These are phyloP conservation scores for Plantago elongata DNA, from an alignment of 257 asterid species.

Conservation along the genomic window DNA sequence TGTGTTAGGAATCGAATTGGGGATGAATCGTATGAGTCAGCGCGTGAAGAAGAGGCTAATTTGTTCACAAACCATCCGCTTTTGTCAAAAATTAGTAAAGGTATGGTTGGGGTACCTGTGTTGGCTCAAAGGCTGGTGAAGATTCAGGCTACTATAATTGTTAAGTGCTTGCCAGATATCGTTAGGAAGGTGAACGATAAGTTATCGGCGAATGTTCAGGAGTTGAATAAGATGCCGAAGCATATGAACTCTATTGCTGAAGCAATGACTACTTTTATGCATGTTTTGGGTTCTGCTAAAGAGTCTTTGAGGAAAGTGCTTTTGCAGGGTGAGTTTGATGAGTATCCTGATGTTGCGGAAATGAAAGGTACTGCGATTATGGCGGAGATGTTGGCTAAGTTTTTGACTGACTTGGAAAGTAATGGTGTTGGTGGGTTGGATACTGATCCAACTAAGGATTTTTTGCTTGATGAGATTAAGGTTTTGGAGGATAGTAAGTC, in stretches of 20 bases:
- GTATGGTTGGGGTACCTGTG: constrained; percentile 28
- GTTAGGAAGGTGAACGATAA: constrained; percentile 31
- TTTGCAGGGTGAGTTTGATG: constrained; percentile 38
- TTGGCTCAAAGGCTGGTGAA: constrained; percentile 28
- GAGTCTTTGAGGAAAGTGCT: constrained; percentile 37
- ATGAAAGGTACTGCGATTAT: constrained; percentile 31
- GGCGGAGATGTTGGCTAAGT: constrained; percentile 24
- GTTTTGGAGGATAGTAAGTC: constrained; percentile 26
- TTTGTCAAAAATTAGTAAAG: constrained; percentile 22
- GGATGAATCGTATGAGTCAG: constrained; percentile 22
- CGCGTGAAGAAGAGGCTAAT: constrained; percentile 15
- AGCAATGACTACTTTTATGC: constrained; percentile 28
- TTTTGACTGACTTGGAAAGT: constrained; percentile 10
- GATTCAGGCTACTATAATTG: constrained; percentile 33
- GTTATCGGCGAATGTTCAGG: constrained; percentile 23
- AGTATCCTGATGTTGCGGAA: constrained; percentile 25
- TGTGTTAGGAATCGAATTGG: constrained; percentile 28
- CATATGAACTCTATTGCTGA: constrained; percentile 20
- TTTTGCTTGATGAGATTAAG: constrained; percentile 26
- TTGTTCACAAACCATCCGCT: constrained; percentile 22
- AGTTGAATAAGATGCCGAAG: constrained; percentile 29
- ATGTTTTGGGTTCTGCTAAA: constrained; percentile 21
- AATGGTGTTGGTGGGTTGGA: background rate
- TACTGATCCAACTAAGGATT: background rate
- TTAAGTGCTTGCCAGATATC: constrained; percentile 31